Base-by-base conservation (phyloP, 495 filamentous ascomycete species). In the Tuber calosporum region DNA sequence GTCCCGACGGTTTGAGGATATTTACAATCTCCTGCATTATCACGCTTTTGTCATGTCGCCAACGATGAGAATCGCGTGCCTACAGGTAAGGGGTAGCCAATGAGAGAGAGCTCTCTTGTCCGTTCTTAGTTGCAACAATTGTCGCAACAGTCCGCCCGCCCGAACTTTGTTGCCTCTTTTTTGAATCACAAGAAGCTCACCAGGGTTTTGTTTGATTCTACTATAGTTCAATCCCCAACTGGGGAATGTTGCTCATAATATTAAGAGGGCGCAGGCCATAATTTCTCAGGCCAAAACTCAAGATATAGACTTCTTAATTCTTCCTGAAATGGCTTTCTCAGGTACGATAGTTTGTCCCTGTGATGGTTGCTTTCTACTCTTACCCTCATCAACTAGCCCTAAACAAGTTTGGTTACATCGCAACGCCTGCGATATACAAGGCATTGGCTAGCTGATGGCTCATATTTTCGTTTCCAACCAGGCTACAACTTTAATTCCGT, bases 401-500 rank as follows among this genome's bases (percentile, higher is more conserved):
- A 38, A 66, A 74, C 58, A 22, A 67, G 30, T 66, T 75, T 74
- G 36, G 69, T 72, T 66, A 72, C 53, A 62, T 62, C 26, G 34
- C 53, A 62, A 5, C 53, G 53, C 34, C 53, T 30, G 53, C 53
- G 30, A 34, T 19, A 30, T 26, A 62, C 26, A 74, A 69, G 58
- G 58, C 68, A 43, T 48, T 74, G 70, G 69, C 45, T 67, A 79
- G 69, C 76, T 79, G 69, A 74, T 67, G 72, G 37, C 40, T 72
- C 34, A 66, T 45, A 43, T 74, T 69, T 66, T 43, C 53, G 19
- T 66, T 41, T 38, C 58, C 70, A 43, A 72, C 66, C 67, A 93
- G 94, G 95, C 34, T 99, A 97, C 85, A 97, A 97, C 81, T 96
- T 96, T 84, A 88, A 88, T 38, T 93, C 92, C 30, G 80, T 91